Base-by-base conservation (phyloP, 2,329 filamentous ascomycete genomes). In the Rutstroemia sp. region DNA sequence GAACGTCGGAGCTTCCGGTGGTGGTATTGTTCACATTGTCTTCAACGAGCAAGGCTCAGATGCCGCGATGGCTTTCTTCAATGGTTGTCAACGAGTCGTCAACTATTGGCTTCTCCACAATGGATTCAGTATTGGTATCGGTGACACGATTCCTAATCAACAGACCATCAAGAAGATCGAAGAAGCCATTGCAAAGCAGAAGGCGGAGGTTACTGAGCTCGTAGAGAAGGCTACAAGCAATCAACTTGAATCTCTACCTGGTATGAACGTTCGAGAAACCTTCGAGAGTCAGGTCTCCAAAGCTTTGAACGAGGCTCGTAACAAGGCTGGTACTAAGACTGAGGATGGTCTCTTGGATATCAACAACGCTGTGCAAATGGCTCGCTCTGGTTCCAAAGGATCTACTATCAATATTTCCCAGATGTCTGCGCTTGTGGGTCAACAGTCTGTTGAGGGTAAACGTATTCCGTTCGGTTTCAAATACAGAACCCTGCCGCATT, bases 381-480 rank as follows among this genome's bases (percentile, higher is more conserved):
- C 95, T 59, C 84, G 86, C 53, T 96, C 94, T 58, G 94, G 94
- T 68, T 99, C 95, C 64, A 99, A 99, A 78, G 94, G 94, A 71
- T 97, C 94, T 2, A 92, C 90, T 12, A 97, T 99, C 78, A 99
- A 99, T 72, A 97, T 99, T 66, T 96, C 95, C 16, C 94, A 99
- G 74, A 99, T 99, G 94, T 95, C 92, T 60, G 94, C 94, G 25
- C 82, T 97, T 62, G 95, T 99, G 58, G 94, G 95, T 63, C 94
- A 99, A 71, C 95, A 99, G 71, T 95, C 95, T 62, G 91, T 99
- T 8, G 94, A 99, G 75, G 95, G 94, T 67, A 96, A 96, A 75
- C 94, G 94, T 78, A 96, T 99, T 76, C 94, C 94, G 1, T 99
- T 96, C 69, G 94, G 95, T 21, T 99, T 99, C 83, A 96, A 97